A percentile compares a stretch with the other conserved stretches of the same genome.
Conservation (phyloP, 768 basidiomycete species). For the Pulveroboletus ravenelii region DNA sequence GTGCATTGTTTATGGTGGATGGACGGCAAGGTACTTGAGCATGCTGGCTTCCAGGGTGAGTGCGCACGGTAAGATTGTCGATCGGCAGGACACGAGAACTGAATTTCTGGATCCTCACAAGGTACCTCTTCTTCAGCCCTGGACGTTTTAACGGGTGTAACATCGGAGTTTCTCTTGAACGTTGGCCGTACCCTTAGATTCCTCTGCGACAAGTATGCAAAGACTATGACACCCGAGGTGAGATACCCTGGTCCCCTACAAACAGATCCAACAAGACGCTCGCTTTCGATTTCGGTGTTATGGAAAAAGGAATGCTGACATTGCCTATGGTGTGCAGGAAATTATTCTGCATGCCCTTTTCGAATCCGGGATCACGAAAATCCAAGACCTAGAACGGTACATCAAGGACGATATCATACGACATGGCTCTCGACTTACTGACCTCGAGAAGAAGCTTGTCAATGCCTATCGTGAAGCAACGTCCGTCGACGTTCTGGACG, state of each 20-base stretch:
- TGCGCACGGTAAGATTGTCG: slow-evolving; percentile 2
- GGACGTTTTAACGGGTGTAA: slow-evolving; percentile 71
- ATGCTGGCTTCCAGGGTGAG: slow-evolving; percentile 88
- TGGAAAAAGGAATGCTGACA: slow-evolving; percentile 5
- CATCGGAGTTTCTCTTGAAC: slow-evolving; percentile 77
- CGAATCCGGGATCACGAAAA: slow-evolving; percentile 76
- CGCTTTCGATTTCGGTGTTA: background rate
- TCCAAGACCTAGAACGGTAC: slow-evolving; percentile 80
- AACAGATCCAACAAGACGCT: background rate
- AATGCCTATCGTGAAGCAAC: slow-evolving; percentile 75
- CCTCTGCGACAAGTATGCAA: slow-evolving; percentile 73
- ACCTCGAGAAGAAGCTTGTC: slow-evolving; percentile 83
- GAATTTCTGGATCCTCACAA: slow-evolving; percentile 24
- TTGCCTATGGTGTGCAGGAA: slow-evolving; percentile 51
- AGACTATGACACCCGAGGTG: slow-evolving; percentile 84
- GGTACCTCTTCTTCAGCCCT: slow-evolving; percentile 74
- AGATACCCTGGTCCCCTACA: slow-evolving; percentile 14
- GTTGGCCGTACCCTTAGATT: slow-evolving; percentile 84
- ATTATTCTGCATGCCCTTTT: slow-evolving; percentile 89
- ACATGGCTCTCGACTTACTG: slow-evolving; percentile 68
- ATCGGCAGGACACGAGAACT: background rate
- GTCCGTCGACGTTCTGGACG: slow-evolving; percentile 42
- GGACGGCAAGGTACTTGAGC: slow-evolving; percentile 75
- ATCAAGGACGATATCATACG: slow-evolving; percentile 85
- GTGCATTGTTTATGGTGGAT: slow-evolving; percentile 67